These are phyloP conservation scores for Tilletia setariae DNA, from an alignment of 1,284 basidiomycete species.

Conservation along the genomic window DNA sequence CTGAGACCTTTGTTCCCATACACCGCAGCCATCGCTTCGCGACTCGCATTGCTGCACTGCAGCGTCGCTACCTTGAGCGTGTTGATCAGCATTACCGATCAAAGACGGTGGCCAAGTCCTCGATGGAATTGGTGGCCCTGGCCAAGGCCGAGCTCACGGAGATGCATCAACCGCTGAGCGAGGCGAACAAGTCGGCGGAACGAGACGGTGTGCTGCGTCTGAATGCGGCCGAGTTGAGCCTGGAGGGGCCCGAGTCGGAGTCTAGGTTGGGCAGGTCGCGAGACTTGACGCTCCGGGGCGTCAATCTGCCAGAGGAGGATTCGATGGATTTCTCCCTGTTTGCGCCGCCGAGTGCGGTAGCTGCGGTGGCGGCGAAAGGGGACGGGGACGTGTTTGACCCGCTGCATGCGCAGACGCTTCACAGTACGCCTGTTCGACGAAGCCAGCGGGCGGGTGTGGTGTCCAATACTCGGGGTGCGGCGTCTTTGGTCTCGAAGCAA, in stretches of 20 bases:
- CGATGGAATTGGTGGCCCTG: background rate
- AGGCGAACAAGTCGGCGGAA: background rate
- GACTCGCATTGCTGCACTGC: background rate
- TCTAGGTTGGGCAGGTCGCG: background rate
- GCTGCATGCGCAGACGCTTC: background rate
- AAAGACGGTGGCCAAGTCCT: background rate
- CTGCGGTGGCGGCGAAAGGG: background rate
- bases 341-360: too few relatives aligned
- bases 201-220: constrained; percentile 3
- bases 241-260: background rate
- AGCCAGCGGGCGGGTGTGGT: too few relatives aligned
- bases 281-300: too few relatives aligned
- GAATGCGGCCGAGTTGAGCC: background rate
- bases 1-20: background rate
- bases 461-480: too few relatives aligned
- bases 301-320: background rate
- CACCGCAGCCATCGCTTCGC: background rate
- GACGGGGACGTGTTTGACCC: background rate
- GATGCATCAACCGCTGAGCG: background rate
- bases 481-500: too few relatives aligned
- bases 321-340: constrained; percentile 13
- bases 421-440: background rate
- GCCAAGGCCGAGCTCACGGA: background rate
- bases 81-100: constrained; percentile 6
- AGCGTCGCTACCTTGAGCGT: background rate